phyloP scores from a whole-genome alignment of 1,139 yeast species.

The Yamadazyma jaroonii region DNA sequence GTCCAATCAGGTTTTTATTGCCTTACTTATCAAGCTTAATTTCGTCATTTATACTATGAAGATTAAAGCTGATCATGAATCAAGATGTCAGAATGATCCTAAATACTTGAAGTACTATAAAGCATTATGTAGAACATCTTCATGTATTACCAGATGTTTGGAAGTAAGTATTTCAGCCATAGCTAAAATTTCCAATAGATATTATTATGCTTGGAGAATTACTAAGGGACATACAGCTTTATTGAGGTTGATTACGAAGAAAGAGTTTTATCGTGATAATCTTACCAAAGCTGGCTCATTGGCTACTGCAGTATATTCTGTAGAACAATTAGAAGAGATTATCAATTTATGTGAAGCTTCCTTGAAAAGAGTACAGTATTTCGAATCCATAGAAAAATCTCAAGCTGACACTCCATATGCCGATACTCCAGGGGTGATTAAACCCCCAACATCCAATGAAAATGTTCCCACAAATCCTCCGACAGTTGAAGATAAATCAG shows the following conservation, averaged over 20 bases:
- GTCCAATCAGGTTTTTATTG: conserved; percentile 31
- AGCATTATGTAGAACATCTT: conserved; percentile 26
- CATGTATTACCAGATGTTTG: conserved; percentile 32
- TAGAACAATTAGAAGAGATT: conserved; percentile 27
- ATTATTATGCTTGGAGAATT: conserved; percentile 53
- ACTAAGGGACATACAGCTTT: conserved; percentile 40
- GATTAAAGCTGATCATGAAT: conserved; percentile 17
- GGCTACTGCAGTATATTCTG: conserved; percentile 14
- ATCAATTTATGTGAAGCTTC: conserved; percentile 26
- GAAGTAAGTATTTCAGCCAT: conserved; percentile 36
- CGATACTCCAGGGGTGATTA: not conserved
- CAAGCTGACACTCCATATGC: conserved; percentile 2
- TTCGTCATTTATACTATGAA: conserved; percentile 19
- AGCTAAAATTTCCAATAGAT: conserved; percentile 39
- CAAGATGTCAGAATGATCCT: conserved; percentile 16
- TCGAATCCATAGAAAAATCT: no score
- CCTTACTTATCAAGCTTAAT: conserved; percentile 30
- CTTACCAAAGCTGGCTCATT: conserved; percentile 12
- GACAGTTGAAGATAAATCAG: no score
- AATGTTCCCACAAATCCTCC: no score
- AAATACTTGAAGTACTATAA: conserved; percentile 19
- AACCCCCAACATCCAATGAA: no score
- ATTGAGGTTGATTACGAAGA: conserved; percentile 25
- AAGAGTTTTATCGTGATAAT: conserved; percentile 28
- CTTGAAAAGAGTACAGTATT: conserved; percentile 11